A percentile compares a stretch with the other conserved stretches of the same genome.
phyloP scores from a whole-genome alignment of 2,329 filamentous ascomycete species.

The Catunica adiposa region DNA sequence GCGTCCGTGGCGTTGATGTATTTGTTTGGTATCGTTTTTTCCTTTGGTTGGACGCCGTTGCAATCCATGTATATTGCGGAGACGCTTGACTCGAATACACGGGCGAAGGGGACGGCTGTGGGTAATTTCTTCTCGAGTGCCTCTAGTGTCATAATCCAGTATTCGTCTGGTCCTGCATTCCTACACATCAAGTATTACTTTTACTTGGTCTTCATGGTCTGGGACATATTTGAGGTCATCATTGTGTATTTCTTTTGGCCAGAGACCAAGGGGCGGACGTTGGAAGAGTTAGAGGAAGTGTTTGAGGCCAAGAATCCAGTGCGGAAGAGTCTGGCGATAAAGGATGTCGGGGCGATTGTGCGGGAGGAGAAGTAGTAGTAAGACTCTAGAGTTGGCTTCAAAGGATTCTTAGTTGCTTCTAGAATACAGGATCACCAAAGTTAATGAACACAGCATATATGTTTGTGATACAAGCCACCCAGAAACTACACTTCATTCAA shows the following conservation, averaged over 20 bases:
- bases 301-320: conserved; percentile 31
- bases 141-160: conserved; percentile 27
- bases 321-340: conserved; percentile 27
- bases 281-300: conserved; percentile 39
- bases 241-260: conserved; percentile 35
- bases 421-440: too few relatives aligned
- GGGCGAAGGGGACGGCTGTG: conserved; percentile 26
- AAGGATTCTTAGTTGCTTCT: too few relatives aligned
- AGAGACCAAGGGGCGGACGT: conserved; percentile 31
- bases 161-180: conserved; percentile 28
- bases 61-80: conserved; percentile 24
- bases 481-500: too few relatives aligned
- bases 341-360: conserved; percentile 19
- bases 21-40: conserved; percentile 35
- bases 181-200: conserved; percentile 28
- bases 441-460: too few relatives aligned
- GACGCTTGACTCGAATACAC: conserved; percentile 20
- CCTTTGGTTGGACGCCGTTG: conserved; percentile 34
- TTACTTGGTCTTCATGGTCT: conserved; percentile 30
- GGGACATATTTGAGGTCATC: conserved; percentile 27
- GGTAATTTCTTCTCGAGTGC: conserved; percentile 26
- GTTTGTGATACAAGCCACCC: too few relatives aligned
- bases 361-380: conserved; percentile 12
- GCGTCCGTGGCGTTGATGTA: conserved; percentile 35
- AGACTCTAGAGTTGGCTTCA: too few relatives aligned